Evolutionary conservation across 352 stramenopile species (phyloP), one percentile per base, ranked within the genome.

Genomic region (Phytophthora megakarya): DNA sequence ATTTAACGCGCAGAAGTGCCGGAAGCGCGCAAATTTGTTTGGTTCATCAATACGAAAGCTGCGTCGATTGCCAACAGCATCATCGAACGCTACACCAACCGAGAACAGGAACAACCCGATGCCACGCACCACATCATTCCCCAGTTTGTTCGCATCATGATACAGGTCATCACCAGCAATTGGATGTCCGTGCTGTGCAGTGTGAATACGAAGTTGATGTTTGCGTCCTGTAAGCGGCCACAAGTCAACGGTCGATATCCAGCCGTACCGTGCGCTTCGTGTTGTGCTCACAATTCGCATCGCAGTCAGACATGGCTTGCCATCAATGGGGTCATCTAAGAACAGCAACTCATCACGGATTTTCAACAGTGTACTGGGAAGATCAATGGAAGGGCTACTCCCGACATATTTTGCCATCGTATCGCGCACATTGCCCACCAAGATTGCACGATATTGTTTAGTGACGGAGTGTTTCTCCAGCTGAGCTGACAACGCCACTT

Each of bases 91-190:
- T 13, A 88, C 49, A 25, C 46, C 73, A 30, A 86, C 43, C 3
- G 81, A 80, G 43, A 75, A 74, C 37, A 88, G 68, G 59, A 87
- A 87, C 21, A 90, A 51, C 2, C 78, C 78, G 18, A 72, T 72
- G 12, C 81, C 81, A 13, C 66, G 67, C 13, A 90, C 72, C 18
- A 88, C 9, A 35, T 35, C 33, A 13, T 46, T 9, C 35, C 28
- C 9, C 5, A 44, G 13, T 45, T 18, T 19, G 12, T 26, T 40
- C n/a, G 33, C 25, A 37, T 70, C 37, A 40, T 89, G 81, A 42
- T 92, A 84, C 15, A 91, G 70, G 49, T 88, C 75, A 37, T 91
- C 84, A 9, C 82, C 82, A 19, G 81, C 69, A 48, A 93, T 89
- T 22, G 80, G 80, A 32, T 90, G 81, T 2, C 80, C 76, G 13